Percentiles rank a stretch among this genome's conserved stretches.
phyloP scores from a whole-genome alignment of 2,329 filamentous ascomycete species.

The Fusarium fracticaudum region DNA sequence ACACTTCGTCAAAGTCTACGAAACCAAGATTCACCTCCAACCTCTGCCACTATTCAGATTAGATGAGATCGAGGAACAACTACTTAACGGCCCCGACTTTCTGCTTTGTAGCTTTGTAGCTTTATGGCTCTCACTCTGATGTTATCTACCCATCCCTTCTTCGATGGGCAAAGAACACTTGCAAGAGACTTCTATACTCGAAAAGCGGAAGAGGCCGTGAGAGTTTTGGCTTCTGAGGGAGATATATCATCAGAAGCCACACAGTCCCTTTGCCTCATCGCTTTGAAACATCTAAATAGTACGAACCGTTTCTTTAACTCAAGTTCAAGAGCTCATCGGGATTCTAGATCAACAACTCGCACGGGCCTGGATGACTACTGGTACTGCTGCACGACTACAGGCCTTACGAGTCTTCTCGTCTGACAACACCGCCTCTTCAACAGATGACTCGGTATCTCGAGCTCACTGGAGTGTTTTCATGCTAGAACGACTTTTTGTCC shows the following conservation, averaged over 20 bases:
- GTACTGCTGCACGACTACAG: not conserved
- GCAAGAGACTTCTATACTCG: not conserved
- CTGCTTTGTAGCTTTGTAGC: too few species aligned
- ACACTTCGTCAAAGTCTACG: not conserved
- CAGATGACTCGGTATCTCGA: not conserved
- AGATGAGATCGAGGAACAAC: not conserved
- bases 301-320: rapidly evolving
- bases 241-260: not conserved
- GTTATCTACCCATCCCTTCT: not conserved
- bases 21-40: not conserved
- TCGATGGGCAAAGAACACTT: not conserved
- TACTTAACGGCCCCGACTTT: rapidly evolving
- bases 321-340: not conserved
- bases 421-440: not conserved
- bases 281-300: not conserved
- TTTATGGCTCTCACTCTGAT: not conserved
- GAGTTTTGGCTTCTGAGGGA: rapidly evolving
- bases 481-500: not conserved
- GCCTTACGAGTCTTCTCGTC: not conserved
- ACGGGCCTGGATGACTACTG: not conserved
- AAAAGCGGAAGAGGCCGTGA: not conserved
- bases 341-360: not conserved
- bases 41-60: not conserved
- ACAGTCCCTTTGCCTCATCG: not conserved
- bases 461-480: not conserved